Evolutionary conservation across 352 stramenopile species (phyloP).

Genomic region (Globisporangium viniferum): DNA sequence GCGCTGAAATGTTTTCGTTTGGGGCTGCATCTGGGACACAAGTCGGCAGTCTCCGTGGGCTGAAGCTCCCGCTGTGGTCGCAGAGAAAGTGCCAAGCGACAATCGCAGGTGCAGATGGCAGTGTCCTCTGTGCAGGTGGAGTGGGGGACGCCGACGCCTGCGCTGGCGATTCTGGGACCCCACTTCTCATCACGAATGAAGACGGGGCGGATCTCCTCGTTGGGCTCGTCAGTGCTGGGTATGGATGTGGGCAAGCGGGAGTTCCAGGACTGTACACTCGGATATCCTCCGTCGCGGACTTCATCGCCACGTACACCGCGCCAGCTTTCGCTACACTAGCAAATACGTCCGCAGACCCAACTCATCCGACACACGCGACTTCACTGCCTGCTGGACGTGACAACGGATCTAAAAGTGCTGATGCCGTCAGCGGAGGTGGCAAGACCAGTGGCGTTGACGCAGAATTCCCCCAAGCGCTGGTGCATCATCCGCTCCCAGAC

Average conservation of each 20-base stretch:
- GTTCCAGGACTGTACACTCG: slow-evolving; percentile 19
- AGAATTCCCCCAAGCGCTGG: no score
- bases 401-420: neutral
- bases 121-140: slow-evolving; percentile 21
- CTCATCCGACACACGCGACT: neutral
- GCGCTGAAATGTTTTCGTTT: neutral
- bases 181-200: slow-evolving; percentile 8
- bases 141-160: slow-evolving; percentile 13
- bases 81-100: slow-evolving; percentile 9
- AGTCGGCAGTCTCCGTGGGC: neutral
- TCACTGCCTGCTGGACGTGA: no score
- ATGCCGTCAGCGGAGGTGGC: no score
- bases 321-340: no score
- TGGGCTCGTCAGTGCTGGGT: slow-evolving; percentile 16
- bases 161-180: slow-evolving; percentile 19
- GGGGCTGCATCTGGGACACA: neutral
- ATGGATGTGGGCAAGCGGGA: slow-evolving; percentile 7
- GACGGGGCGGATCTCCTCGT: neutral
- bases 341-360: neutral
- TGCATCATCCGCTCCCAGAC: no score
- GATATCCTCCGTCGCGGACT: slow-evolving; percentile 1
- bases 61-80: slow-evolving; percentile 6
- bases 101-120: slow-evolving; percentile 10
- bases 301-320: neutral
- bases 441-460: no score